These are phyloP conservation scores for Bodo saltans DNA, from an alignment of 78 protist genomes.

Conservation along the genomic window DNA sequence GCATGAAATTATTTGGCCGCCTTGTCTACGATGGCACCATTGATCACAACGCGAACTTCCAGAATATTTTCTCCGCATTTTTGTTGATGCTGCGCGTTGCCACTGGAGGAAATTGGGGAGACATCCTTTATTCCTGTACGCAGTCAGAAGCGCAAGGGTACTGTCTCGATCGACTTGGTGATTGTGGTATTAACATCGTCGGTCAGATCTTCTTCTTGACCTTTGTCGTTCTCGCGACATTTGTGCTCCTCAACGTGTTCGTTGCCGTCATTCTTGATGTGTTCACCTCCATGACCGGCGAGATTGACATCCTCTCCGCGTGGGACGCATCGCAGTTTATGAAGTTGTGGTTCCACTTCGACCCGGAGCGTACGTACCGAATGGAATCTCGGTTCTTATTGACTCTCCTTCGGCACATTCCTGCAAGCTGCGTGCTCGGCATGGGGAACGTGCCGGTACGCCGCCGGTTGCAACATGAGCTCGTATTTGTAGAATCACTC, in stretches of 20 bases:
- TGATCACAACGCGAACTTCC: slow-evolving; percentile 34
- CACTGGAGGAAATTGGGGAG: slow-evolving; percentile 49
- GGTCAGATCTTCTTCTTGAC: slow-evolving; percentile 8
- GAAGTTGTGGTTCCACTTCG: background rate
- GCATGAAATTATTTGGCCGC: slow-evolving; percentile 27
- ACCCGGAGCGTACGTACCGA: background rate
- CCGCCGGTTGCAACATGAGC: no score
- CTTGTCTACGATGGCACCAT: background rate
- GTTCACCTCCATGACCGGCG: background rate
- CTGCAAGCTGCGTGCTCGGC: no score
- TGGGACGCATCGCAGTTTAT: background rate
- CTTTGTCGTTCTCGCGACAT: background rate
- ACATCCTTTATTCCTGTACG: background rate
- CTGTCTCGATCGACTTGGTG: no score
- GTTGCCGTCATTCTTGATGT: slow-evolving; percentile 46
- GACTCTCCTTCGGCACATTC: background rate
- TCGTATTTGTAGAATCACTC: no score
- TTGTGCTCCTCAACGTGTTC: slow-evolving; percentile 32
- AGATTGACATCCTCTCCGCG: background rate
- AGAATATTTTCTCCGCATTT: background rate
- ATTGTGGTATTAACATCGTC: slow-evolving; percentile 27
- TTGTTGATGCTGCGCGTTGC: slow-evolving; percentile 17
- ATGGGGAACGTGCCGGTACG: no score
- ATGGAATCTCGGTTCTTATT: background rate
- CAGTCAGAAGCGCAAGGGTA: no score